Conservation (phyloP, 352 stramenopile genomes). For the Phytophthora sansomeana region DNA sequence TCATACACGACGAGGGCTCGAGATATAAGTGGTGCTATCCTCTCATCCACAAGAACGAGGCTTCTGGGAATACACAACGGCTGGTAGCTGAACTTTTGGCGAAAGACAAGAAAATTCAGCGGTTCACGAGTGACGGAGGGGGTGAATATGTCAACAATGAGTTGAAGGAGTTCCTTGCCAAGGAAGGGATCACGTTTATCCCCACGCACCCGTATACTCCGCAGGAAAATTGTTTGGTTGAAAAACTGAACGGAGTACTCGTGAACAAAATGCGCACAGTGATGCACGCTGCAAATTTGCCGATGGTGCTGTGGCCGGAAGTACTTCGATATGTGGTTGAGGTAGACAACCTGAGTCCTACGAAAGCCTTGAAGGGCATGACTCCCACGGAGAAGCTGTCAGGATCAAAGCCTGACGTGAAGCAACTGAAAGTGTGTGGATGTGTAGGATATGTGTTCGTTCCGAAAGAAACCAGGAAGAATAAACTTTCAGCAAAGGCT, state of each 20-base stretch:
- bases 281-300: not conserved
- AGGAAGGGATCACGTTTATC: not conserved
- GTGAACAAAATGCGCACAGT: slow-evolving; percentile 5
- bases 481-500: slow-evolving; percentile 14
- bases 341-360: slow-evolving; percentile 1
- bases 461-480: slow-evolving; percentile 3
- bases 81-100: slow-evolving; percentile 1
- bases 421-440: not conserved
- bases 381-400: not conserved
- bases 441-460: slow-evolving; percentile 12
- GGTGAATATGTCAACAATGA: slow-evolving; percentile 3
- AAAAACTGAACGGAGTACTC: slow-evolving; percentile 8
- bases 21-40: slow-evolving; percentile 15
- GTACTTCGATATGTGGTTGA: slow-evolving; percentile 6
- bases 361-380: slow-evolving; percentile 3
- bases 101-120: not conserved
- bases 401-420: not conserved
- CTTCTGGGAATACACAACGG: not conserved
- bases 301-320: slow-evolving; percentile 6
- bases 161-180: not conserved
- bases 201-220: slow-evolving; percentile 3
- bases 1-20: slow-evolving; percentile 11
- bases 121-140: slow-evolving; percentile 12
- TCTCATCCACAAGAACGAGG: not conserved
- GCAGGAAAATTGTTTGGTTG: slow-evolving; percentile 9